Percentiles rank a stretch among this genome's conserved stretches.
Conservation (phyloP, 2,329 filamentous ascomycete genomes). For the Grosmannia serpens region DNA sequence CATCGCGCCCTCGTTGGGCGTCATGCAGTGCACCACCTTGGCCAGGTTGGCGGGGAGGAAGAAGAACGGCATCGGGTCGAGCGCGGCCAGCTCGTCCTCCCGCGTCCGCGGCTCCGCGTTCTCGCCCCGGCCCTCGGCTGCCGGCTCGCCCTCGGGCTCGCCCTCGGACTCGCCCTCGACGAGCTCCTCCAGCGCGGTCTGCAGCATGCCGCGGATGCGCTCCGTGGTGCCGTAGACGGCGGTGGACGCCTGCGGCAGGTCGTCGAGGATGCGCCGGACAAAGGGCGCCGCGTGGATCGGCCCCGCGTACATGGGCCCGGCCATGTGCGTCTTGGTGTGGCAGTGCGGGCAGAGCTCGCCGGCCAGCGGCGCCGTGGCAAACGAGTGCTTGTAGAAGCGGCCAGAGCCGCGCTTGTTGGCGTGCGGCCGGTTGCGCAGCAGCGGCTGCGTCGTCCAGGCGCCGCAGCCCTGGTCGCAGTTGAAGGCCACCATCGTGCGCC, state of each 20-base stretch:
- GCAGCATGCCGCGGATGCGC: constrained; percentile 84
- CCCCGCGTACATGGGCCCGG: constrained; percentile 91
- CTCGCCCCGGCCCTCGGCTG: constrained; percentile 14
- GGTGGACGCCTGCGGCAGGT: constrained; percentile 54
- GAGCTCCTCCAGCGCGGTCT: constrained; percentile 71
- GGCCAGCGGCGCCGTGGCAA: constrained; percentile 58
- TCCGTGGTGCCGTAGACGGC: constrained; percentile 67
- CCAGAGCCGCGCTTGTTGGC: constrained; percentile 59
- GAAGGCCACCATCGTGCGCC: constrained; percentile 88
- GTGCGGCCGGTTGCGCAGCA: constrained; percentile 57
- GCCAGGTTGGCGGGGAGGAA: constrained; percentile 65
- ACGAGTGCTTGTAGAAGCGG: constrained; percentile 66
- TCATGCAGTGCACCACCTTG: constrained; percentile 66
- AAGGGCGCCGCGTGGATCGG: constrained; percentile 78
- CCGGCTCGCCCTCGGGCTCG: constrained; percentile 30
- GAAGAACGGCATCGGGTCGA: constrained; percentile 77
- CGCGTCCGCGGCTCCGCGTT: constrained; percentile 8
- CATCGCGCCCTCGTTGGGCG: constrained; percentile 67
- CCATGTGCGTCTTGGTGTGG: constrained; percentile 73
- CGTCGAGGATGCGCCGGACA: constrained; percentile 64
- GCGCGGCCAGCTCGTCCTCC: constrained; percentile 35
- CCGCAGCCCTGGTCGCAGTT: constrained; percentile 85
- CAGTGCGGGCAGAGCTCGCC: constrained; percentile 69
- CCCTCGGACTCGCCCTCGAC: constrained; percentile 39
- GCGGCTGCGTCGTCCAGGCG: constrained; percentile 74